Conservation (phyloP, 1,284 basidiomycete genomes). For the Cryptococcus sp. region DNA sequence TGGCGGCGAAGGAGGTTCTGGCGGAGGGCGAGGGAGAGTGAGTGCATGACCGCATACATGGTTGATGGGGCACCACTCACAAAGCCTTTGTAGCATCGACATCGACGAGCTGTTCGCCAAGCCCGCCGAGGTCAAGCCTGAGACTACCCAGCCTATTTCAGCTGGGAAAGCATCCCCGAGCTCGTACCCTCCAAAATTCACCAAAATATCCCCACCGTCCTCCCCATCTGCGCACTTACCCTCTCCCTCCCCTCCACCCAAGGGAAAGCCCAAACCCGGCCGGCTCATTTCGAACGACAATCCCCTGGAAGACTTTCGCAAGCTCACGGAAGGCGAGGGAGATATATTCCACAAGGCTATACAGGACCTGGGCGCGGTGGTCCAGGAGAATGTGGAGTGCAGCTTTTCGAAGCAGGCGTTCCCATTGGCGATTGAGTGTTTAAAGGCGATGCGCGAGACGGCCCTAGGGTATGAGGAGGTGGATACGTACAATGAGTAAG, state of each 20-base stretch:
- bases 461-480: conserved; percentile 55
- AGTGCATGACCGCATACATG: conserved; percentile 12
- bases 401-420: conserved; percentile 67
- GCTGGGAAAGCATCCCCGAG: conserved; percentile 1
- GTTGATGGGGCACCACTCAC: background rate
- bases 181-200: background rate
- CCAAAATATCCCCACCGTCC: background rate
- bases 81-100: conserved; percentile 36
- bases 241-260: background rate
- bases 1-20: conserved; percentile 42
- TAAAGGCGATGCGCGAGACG: conserved; percentile 63
- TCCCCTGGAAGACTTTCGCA: conserved; percentile 69
- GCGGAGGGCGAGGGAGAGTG: conserved; percentile 43
- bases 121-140: conserved; percentile 12
- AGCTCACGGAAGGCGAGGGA: conserved; percentile 61
- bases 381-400: conserved; percentile 64
- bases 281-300: conserved; percentile 60
- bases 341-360: conserved; percentile 74
- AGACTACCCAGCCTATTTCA: conserved; percentile 7
- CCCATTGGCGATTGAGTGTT: conserved; percentile 67
- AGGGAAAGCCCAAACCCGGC: conserved; percentile 35
- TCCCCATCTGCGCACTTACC: background rate
- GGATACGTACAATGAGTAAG: conserved; percentile 48
- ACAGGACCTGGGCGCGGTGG: conserved; percentile 65
- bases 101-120: conserved; percentile 45